Conservation (phyloP, 2,329 filamentous ascomycete genomes). For the Fusarium papillatum region DNA sequence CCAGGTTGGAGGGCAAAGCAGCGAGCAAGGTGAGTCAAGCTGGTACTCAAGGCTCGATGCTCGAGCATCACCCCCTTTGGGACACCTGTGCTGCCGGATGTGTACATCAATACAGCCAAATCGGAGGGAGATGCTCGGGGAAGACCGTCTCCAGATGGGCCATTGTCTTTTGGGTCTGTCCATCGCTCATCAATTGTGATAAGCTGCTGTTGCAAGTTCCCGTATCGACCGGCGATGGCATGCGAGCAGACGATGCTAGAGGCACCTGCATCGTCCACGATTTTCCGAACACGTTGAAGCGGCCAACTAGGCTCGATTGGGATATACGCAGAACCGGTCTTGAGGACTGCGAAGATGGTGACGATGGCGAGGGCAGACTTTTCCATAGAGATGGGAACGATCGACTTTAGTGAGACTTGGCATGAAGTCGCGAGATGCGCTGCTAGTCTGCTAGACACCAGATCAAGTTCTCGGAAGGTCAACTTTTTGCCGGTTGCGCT, state of each 20-base stretch:
- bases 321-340: not conserved
- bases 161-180: not conserved
- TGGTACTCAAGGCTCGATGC: not conserved
- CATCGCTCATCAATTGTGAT: not conserved
- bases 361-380: not conserved
- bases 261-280: not conserved
- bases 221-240: not conserved
- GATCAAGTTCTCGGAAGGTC: not conserved
- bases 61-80: not conserved
- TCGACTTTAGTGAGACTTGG: not conserved
- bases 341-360: not conserved
- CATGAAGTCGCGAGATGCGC: not conserved
- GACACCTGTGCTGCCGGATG: not conserved
- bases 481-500: not conserved
- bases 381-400: not conserved
- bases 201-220: not conserved
- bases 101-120: not conserved
- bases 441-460: not conserved
- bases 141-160: accelerated
- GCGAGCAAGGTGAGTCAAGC: not conserved
- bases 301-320: not conserved
- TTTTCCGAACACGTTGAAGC: not conserved
- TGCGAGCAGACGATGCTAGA: not conserved
- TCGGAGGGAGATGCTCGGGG: not conserved
- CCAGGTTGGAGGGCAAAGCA: not conserved